Conservation (phyloP, 768 basidiomycete genomes). For the Cantharellus cinnabarinus region DNA sequence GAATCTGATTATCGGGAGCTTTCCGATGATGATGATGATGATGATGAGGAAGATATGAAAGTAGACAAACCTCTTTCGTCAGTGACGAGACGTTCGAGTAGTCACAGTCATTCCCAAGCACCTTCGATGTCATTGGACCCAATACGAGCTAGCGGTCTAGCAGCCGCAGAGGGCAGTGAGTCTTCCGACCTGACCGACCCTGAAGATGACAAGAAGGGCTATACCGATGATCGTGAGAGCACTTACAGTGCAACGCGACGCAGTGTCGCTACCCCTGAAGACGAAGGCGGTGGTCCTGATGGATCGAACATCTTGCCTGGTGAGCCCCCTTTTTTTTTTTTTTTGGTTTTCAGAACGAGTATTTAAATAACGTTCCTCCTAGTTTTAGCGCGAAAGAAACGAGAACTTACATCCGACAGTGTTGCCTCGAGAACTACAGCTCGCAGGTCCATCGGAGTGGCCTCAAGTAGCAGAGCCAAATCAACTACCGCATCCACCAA, state of each 20-base stretch:
- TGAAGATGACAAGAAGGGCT: not conserved
- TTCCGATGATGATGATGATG: not conserved
- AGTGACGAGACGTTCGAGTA: not conserved
- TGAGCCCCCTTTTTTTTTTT: not conserved
- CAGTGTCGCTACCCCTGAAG: not conserved
- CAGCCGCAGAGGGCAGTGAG: not conserved
- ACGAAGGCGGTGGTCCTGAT: not conserved
- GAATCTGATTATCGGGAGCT: no score
- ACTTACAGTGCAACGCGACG: not conserved
- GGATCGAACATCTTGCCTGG: not conserved
- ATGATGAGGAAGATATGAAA: not conserved
- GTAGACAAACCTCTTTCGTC: not conserved
- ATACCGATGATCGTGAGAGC: not conserved
- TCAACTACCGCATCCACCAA: not conserved
- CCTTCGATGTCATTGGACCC: not conserved
- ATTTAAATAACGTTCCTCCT: not conserved
- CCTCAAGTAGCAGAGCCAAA: not conserved
- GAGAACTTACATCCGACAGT: not conserved
- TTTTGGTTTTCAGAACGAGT: no score
- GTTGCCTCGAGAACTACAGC: not conserved
- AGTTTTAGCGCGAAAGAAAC: not conserved
- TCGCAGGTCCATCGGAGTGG: not conserved
- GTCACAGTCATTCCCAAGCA: not conserved
- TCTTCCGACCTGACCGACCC: not conserved
- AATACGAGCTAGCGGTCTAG: not conserved